Evolutionary conservation across 306 rosid species (phyloP).

Genomic region (Begonia masoniana): DNA sequence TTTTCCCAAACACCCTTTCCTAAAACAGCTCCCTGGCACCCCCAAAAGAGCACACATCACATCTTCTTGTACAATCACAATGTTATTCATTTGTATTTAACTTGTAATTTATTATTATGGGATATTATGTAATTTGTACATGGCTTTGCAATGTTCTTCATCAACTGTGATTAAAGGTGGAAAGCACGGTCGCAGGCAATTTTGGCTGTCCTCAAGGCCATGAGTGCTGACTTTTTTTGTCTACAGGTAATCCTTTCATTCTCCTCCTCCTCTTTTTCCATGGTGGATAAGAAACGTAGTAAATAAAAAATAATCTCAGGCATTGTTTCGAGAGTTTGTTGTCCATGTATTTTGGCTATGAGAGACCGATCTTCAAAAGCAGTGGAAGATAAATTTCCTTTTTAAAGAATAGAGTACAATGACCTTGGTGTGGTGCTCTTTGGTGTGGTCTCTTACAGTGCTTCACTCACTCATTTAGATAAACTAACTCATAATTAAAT

Average conservation of each 20-base stretch:
- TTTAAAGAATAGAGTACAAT: background rate
- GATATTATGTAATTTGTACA: background rate
- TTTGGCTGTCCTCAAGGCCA: slow-evolving; percentile 41
- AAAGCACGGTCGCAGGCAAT: slow-evolving; percentile 61
- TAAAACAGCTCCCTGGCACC: background rate
- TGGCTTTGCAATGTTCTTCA: background rate
- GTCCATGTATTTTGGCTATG: background rate
- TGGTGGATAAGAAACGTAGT: too few species aligned
- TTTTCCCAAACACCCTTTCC: too few species aligned
- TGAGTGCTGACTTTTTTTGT: slow-evolving; percentile 79
- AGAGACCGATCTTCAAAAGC: background rate
- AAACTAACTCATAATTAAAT: too few species aligned
- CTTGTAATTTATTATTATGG: background rate
- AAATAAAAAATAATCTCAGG: too few species aligned
- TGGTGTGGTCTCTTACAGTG: too few species aligned
- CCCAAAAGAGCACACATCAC: background rate
- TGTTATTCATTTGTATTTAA: background rate
- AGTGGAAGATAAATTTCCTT: background rate
- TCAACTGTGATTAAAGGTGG: slow-evolving; percentile 47
- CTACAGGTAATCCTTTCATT: slow-evolving; percentile 39
- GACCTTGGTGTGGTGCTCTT: background rate
- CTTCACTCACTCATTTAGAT: too few species aligned
- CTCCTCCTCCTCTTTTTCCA: background rate
- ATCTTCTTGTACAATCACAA: slow-evolving; percentile 1
- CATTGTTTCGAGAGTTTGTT: background rate